A percentile compares a stretch with the other conserved stretches of the same genome.
Conservation (phyloP, 805 yeast genomes). For the Komagataella pastoris region DNA sequence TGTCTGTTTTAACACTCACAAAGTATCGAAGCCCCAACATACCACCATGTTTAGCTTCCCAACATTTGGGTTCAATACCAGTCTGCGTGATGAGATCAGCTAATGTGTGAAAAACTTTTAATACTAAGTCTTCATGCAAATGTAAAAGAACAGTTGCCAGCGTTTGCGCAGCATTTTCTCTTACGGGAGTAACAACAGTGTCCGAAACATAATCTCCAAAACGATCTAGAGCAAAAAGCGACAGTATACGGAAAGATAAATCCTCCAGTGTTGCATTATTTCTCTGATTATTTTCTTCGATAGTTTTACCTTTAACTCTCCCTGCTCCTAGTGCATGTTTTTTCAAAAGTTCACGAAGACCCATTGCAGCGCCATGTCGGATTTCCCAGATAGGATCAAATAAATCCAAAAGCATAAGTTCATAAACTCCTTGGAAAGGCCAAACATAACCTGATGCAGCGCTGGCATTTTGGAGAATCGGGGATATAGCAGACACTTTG, state of each 20-base stretch:
- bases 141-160: slow-evolving; percentile 81
- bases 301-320: slow-evolving; percentile 50
- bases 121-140: slow-evolving; percentile 42
- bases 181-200: slow-evolving; percentile 95
- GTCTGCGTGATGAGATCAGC: slow-evolving; percentile 61
- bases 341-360: slow-evolving; percentile 73
- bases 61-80: slow-evolving; percentile 27
- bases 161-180: slow-evolving; percentile 94
- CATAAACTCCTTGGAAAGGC: slow-evolving; percentile 93
- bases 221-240: slow-evolving; percentile 82
- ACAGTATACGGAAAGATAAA: slow-evolving; percentile 70
- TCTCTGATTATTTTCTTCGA: slow-evolving; percentile 46
- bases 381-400: slow-evolving; percentile 87
- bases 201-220: slow-evolving; percentile 97
- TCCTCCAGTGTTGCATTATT: slow-evolving; percentile 74
- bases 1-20: slow-evolving; percentile 77
- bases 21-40: slow-evolving; percentile 86
- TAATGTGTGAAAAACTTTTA: slow-evolving; percentile 52
- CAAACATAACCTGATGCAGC: slow-evolving; percentile 68
- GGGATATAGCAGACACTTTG: slow-evolving; percentile 47
- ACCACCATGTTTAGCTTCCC: slow-evolving; percentile 99
- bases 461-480: slow-evolving; percentile 57
- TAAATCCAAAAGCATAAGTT: slow-evolving; percentile 61
- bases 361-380: slow-evolving; percentile 92
- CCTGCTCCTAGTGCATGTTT: slow-evolving; percentile 84